These are phyloP conservation scores for Boeremia lycopersici DNA, from an alignment of 2,329 filamentous ascomycete genomes.

Conservation along the genomic window DNA sequence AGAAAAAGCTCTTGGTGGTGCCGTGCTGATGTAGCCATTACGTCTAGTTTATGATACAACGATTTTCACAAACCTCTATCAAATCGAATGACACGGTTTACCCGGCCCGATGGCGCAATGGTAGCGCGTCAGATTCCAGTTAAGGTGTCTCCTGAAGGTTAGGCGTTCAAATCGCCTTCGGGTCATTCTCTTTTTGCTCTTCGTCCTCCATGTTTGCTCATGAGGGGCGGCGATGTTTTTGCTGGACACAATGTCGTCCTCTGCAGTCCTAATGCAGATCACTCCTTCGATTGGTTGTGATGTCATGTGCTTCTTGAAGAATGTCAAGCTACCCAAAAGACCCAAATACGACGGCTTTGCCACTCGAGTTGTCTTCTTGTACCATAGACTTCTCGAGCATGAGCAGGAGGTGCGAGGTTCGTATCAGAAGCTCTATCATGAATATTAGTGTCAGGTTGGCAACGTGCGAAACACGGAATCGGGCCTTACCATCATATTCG, in stretches of 20 bases:
- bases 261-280: background rate
- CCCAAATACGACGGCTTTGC: constrained; percentile 71
- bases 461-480: background rate
- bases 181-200: constrained; percentile 28
- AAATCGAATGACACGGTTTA: constrained; percentile 20
- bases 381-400: constrained; percentile 68
- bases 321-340: constrained; percentile 45
- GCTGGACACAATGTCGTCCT: background rate
- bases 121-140: constrained; percentile 42
- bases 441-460: background rate
- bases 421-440: constrained; percentile 36
- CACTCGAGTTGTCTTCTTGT: constrained; percentile 64
- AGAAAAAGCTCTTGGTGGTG: background rate
- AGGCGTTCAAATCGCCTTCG: constrained; percentile 36
- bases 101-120: constrained; percentile 36
- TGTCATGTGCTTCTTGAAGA: constrained; percentile 6
- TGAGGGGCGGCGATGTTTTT: constrained; percentile 17
- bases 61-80: constrained; percentile 2
- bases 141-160: constrained; percentile 36
- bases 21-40: background rate
- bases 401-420: constrained; percentile 40
- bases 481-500: constrained; percentile 69
- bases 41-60: background rate
- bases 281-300: too few species aligned
- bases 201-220: background rate